These are phyloP conservation scores for Penstemon barbatus DNA, from an alignment of 257 asterid genomes.

Conservation along the genomic window DNA sequence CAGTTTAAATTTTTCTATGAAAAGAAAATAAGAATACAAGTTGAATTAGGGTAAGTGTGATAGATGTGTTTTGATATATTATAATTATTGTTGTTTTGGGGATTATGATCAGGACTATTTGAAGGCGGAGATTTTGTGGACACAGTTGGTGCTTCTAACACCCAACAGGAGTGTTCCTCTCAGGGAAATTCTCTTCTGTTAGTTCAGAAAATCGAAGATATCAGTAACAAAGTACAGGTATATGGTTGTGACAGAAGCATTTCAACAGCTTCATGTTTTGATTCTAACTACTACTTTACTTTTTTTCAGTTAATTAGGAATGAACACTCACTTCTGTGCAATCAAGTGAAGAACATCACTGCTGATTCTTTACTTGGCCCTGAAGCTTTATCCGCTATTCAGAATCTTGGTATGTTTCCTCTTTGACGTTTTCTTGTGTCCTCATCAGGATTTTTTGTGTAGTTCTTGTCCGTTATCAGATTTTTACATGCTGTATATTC, in stretches of 20 bases:
- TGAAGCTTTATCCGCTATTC: slow-evolving; percentile 54
- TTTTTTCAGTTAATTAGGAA: slow-evolving; percentile 40
- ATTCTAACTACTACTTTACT: slow-evolving; percentile 16
- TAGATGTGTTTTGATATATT: background rate
- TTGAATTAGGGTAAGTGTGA: background rate
- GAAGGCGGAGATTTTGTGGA: slow-evolving; percentile 43
- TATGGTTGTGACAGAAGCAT: background rate
- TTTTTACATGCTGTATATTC: slow-evolving; percentile 17
- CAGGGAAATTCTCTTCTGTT: slow-evolving; percentile 54
- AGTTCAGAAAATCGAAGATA: slow-evolving; percentile 54
- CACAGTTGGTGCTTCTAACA: slow-evolving; percentile 40
- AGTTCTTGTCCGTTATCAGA: slow-evolving; percentile 21
- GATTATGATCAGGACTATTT: slow-evolving; percentile 39
- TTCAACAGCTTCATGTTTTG: slow-evolving; percentile 4
- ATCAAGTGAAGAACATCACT: slow-evolving; percentile 64
- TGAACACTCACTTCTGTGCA: slow-evolving; percentile 51
- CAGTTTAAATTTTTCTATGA: background rate
- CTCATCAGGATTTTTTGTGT: background rate
- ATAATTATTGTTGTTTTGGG: slow-evolving; percentile 18
- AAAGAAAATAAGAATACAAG: background rate
- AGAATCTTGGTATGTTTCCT: slow-evolving; percentile 58
- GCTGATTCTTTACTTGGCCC: slow-evolving; percentile 58
- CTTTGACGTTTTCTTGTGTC: slow-evolving; percentile 7
- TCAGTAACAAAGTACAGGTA: slow-evolving; percentile 66
- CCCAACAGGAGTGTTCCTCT: slow-evolving; percentile 39